Evolutionary conservation across 768 basidiomycete species (phyloP).

Genomic region (Macrolepiota dolichaula): DNA sequence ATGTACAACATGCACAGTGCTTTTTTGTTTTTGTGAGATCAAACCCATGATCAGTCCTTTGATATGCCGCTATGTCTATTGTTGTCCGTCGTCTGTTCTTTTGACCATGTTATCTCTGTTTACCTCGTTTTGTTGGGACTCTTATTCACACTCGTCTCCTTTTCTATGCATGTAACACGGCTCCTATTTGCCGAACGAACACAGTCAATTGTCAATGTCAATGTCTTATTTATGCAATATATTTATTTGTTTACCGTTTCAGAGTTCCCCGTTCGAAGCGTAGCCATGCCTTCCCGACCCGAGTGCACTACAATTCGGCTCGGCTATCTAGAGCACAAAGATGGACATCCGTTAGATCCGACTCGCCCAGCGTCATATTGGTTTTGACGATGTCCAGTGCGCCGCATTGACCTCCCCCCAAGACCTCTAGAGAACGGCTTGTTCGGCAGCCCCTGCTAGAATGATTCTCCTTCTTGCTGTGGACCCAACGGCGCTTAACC

Average conservation of each 20-base stretch:
- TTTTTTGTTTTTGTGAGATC: neutral
- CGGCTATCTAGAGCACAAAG: no score
- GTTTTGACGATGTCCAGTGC: neutral
- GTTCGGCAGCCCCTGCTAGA: neutral
- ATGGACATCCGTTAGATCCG: no score
- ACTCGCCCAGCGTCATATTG: no score
- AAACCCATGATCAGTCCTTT: neutral
- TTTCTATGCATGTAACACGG: conserved; percentile 6
- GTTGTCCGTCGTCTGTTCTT: neutral
- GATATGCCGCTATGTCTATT: conserved; percentile 9
- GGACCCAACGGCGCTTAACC: no score
- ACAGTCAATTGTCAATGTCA: neutral
- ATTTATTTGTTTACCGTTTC: neutral
- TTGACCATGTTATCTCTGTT: neutral
- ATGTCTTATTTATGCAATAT: conserved; percentile 5
- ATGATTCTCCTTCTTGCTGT: neutral
- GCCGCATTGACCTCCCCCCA: neutral
- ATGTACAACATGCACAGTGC: neutral
- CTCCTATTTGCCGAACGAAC: neutral
- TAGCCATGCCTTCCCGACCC: no score
- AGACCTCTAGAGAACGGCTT: neutral
- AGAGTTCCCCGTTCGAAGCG: neutral
- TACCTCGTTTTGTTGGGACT: conserved; percentile 1
- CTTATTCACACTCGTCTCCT: neutral
- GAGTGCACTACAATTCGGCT: no score